A percentile compares a stretch with the other conserved stretches of the same genome.
phyloP scores from a whole-genome alignment of 352 stramenopile species.

The Phytophthora europaea region DNA sequence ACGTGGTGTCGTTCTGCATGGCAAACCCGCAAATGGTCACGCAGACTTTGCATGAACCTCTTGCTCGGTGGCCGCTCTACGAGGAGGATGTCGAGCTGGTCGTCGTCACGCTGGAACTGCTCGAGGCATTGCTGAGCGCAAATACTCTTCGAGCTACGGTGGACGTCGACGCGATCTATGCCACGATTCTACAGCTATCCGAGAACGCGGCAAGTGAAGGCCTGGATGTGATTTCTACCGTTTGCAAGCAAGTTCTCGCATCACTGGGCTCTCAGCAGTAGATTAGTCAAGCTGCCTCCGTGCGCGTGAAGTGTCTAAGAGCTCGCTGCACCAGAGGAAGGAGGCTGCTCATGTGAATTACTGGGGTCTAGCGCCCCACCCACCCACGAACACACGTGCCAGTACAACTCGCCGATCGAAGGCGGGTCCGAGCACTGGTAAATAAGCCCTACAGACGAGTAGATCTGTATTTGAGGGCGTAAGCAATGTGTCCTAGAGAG shows the following conservation, averaged over 20 bases:
- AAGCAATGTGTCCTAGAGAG: constrained; percentile 32
- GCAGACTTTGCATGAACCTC: constrained; percentile 53
- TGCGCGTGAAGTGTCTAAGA: constrained; percentile 3
- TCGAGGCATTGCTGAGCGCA: constrained; percentile 48
- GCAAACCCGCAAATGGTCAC: constrained; percentile 46
- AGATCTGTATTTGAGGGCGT: constrained; percentile 62
- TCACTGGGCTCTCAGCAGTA: constrained; percentile 37
- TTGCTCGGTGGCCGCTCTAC: constrained; percentile 69
- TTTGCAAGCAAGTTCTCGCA: constrained; percentile 48
- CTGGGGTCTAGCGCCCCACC: constrained; percentile 38
- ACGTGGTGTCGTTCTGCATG: constrained; percentile 54
- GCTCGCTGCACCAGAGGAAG: constrained; percentile 11
- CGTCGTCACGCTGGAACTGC: constrained; percentile 57
- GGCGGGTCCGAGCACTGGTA: constrained; percentile 42
- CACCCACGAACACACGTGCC: constrained; percentile 61
- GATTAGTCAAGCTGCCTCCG: constrained; percentile 1
- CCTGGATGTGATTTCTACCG: constrained; percentile 50
- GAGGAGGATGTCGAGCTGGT: constrained; percentile 75
- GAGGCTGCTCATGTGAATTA: constrained; percentile 22
- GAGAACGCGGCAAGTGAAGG: constrained; percentile 57
- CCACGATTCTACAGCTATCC: constrained; percentile 58
- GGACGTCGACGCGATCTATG: constrained; percentile 51
- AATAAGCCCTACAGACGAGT: constrained; percentile 52
- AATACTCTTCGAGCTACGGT: constrained; percentile 46
- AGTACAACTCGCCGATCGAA: constrained; percentile 61